Conservation (phyloP, 2,329 filamentous ascomycete genomes). For the Ceratocystis cacaofunesta region DNA sequence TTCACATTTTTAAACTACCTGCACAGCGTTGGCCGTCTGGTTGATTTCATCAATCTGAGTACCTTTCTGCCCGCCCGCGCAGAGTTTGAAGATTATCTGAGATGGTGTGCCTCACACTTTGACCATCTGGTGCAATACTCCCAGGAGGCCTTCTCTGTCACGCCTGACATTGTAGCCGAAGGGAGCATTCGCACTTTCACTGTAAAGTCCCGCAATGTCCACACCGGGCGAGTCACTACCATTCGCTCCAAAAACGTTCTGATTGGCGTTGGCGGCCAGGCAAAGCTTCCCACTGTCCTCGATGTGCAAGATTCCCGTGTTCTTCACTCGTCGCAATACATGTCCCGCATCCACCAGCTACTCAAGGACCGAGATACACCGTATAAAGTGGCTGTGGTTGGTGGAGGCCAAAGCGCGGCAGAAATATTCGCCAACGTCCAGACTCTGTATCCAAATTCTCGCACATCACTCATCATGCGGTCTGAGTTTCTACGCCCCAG, state of each 20-base stretch:
- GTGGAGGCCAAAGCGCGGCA: constrained; percentile 80
- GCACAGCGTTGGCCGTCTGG: constrained; percentile 61
- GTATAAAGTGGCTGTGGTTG: constrained; percentile 70
- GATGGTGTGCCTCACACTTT: constrained; percentile 79
- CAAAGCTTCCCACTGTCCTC: constrained; percentile 55
- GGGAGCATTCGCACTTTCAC: constrained; percentile 45
- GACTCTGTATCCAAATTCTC: constrained; percentile 63
- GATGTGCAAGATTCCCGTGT: constrained; percentile 57
- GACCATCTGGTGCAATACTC: constrained; percentile 57
- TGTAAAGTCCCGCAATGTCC: constrained; percentile 48
- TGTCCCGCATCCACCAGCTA: constrained; percentile 45
- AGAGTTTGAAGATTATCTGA: constrained; percentile 91
- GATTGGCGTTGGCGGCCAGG: constrained; percentile 43
- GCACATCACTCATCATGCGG: constrained; percentile 65
- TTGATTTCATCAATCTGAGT: constrained; percentile 78
- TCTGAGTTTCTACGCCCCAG: constrained; percentile 73
- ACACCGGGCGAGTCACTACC: constrained; percentile 38
- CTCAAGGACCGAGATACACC: constrained; percentile 36
- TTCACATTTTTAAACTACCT: constrained; percentile 97
- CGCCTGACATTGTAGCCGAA: constrained; percentile 38
- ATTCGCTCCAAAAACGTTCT: constrained; percentile 51
- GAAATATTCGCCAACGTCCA: constrained; percentile 91
- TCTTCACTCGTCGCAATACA: constrained; percentile 81
- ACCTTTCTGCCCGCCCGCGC: constrained; percentile 76
- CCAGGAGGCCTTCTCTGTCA: constrained; percentile 59